These are phyloP conservation scores for Bjerkandera adusta DNA, from an alignment of 1,284 basidiomycete species.

Conservation along the genomic window DNA sequence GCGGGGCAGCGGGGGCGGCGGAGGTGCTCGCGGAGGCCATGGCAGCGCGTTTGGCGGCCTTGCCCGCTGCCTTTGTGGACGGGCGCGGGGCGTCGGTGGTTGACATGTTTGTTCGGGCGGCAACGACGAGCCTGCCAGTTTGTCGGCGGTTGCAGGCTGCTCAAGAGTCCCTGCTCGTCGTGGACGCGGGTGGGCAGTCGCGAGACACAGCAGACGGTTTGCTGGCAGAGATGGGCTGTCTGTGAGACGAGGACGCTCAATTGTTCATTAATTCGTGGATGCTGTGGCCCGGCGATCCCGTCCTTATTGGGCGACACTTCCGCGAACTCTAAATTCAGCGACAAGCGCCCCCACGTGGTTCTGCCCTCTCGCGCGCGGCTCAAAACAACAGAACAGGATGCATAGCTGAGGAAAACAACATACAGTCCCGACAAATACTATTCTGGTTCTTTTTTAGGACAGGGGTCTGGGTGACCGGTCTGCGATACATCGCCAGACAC, in stretches of 20 bases:
- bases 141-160: neutral
- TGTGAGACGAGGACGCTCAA: conserved; percentile 1
- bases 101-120: conserved; percentile 5
- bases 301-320: no score
- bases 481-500: no score
- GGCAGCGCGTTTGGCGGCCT: neutral
- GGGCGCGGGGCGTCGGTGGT: neutral
- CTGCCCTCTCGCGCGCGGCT: no score
- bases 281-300: no score
- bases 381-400: no score
- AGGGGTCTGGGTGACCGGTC: no score
- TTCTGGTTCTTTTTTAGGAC: no score
- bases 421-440: no score
- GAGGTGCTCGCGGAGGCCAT: neutral
- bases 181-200: neutral
- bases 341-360: no score
- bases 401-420: no score
- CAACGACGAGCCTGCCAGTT: no score
- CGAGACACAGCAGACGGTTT: neutral
- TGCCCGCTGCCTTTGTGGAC: conserved; percentile 10
- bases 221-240: neutral
- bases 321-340: no score
- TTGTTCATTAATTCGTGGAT: conserved; percentile 1
- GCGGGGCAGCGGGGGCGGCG: conserved; percentile 10
- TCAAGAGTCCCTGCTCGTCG: neutral